Conservation (phyloP, 2,329 filamentous ascomycete genomes). For the Fusarium agapanthi region DNA sequence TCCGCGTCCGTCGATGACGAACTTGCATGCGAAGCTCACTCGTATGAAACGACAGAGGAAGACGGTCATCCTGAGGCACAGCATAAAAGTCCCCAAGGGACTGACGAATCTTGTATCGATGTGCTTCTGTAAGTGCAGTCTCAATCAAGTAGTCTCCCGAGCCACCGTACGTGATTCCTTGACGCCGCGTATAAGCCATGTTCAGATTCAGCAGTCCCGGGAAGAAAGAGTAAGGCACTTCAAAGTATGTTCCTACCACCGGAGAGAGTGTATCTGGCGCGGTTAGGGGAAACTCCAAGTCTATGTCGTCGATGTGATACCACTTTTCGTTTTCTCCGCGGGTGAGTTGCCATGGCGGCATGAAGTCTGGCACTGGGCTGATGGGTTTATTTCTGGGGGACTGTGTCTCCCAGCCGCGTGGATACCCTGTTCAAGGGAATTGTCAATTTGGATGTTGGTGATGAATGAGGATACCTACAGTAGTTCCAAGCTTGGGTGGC, state of each 20-base stretch:
- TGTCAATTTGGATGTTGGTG: neutral
- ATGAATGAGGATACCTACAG: neutral
- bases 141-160: neutral
- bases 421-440: neutral
- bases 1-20: neutral
- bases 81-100: neutral
- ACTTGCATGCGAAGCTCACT: neutral
- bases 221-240: neutral
- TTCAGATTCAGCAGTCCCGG: neutral
- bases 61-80: neutral
- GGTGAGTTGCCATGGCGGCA: neutral
- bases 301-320: conserved; percentile 8
- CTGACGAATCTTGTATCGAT: neutral
- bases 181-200: neutral
- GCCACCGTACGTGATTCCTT: neutral
- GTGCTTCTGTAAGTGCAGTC: neutral
- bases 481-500: neutral
- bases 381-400: neutral
- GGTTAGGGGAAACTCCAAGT: neutral
- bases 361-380: neutral
- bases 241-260: neutral
- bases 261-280: neutral
- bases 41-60: neutral
- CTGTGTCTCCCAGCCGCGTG: neutral
- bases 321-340: neutral